Conservation (phyloP, 192 early-diverging fungal genomes). For the Chytriomyces sp. region DNA sequence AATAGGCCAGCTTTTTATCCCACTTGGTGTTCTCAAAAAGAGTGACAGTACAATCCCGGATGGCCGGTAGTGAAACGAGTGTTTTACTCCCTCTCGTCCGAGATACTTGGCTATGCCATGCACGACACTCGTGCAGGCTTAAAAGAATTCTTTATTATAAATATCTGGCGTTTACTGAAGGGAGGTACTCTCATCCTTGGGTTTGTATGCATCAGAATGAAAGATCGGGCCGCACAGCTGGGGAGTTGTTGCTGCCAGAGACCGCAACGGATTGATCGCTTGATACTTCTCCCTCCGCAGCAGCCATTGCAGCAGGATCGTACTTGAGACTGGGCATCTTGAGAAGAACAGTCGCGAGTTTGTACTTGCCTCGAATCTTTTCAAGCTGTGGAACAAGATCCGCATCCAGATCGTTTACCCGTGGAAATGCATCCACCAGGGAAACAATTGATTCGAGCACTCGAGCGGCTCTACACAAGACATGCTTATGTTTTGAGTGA, state of each 20-base stretch:
- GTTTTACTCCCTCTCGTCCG: too few relatives aligned
- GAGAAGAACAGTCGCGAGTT: slow-evolving; percentile 25
- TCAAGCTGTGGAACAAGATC: slow-evolving; percentile 31
- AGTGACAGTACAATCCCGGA: too few relatives aligned
- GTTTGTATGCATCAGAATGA: not conserved
- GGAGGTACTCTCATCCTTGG: too few relatives aligned
- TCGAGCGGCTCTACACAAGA: not conserved
- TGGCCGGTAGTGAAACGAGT: too few relatives aligned
- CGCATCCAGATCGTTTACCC: slow-evolving; percentile 1
- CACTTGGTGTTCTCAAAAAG: too few relatives aligned
- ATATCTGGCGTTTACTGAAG: too few relatives aligned
- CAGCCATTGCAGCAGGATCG: not conserved
- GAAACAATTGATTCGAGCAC: slow-evolving; percentile 4
- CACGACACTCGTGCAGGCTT: too few relatives aligned
- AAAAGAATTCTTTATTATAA: too few relatives aligned
- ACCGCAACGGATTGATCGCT: not conserved
- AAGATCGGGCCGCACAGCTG: not conserved
- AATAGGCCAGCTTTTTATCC: too few relatives aligned
- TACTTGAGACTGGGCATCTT: slow-evolving; percentile 21
- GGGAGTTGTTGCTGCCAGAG: not conserved
- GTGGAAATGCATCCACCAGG: slow-evolving; percentile 19
- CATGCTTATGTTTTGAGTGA: too few relatives aligned
- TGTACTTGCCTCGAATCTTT: slow-evolving; percentile 33
- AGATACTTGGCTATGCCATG: too few relatives aligned
- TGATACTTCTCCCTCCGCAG: too few relatives aligned